Conservation (phyloP, 139 green algal genomes). For the Chlorella vulgaris region DNA sequence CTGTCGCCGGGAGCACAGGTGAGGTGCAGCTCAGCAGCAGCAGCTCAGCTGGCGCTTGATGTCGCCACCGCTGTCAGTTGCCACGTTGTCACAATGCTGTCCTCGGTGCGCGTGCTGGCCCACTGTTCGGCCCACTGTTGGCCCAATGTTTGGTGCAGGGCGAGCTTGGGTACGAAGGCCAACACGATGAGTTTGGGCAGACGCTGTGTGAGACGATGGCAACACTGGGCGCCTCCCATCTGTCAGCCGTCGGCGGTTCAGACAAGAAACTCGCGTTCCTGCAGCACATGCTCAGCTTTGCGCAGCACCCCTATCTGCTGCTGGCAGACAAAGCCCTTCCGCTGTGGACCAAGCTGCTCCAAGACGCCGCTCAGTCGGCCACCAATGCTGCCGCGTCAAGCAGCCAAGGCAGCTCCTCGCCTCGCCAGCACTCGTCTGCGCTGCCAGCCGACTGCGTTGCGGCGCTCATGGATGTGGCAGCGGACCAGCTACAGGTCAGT, state of each 20-base stretch:
- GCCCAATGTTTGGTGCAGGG: background rate
- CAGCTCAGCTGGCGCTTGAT: too few relatives aligned
- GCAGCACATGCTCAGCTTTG: slow-evolving; percentile 69
- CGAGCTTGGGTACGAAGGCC: slow-evolving; percentile 67
- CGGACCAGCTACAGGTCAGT: slow-evolving; percentile 38
- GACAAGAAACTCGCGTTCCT: slow-evolving; percentile 28
- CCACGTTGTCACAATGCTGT: too few relatives aligned
- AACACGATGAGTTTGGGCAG: slow-evolving; percentile 67
- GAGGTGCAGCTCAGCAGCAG: too few relatives aligned
- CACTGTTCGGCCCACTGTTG: too few relatives aligned
- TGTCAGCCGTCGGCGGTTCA: slow-evolving; percentile 31
- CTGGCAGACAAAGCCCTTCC: slow-evolving; percentile 65
- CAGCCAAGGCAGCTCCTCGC: background rate
- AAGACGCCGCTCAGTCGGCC: background rate
- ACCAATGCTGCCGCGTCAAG: background rate
- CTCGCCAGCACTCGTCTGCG: background rate
- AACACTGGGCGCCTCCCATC: slow-evolving; percentile 58
- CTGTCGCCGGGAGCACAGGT: slow-evolving; percentile 36
- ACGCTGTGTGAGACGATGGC: slow-evolving; percentile 67
- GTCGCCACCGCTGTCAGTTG: too few relatives aligned
- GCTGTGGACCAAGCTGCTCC: slow-evolving; percentile 64
- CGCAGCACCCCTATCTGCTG: slow-evolving; percentile 67
- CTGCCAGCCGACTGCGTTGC: slow-evolving; percentile 46
- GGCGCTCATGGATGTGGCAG: slow-evolving; percentile 53
- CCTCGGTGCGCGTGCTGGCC: too few relatives aligned